phyloP scores from a whole-genome alignment of 1,284 basidiomycete genomes.

The Rhizopogon parksii region DNA sequence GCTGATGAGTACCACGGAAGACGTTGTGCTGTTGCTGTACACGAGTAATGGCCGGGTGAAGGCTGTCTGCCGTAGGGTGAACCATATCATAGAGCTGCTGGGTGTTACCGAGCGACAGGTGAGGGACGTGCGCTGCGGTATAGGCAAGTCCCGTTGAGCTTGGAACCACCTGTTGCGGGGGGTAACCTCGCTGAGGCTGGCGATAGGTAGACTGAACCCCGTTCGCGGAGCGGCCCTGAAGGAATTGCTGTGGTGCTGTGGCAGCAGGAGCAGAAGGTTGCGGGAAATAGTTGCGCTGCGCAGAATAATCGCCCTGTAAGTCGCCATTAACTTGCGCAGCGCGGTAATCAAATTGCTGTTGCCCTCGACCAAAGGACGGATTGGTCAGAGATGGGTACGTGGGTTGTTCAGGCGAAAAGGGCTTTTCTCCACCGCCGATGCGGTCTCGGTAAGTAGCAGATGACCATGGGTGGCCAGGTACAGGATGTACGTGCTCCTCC shows the following conservation, averaged over 20 bases:
- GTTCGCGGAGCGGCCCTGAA: slow-evolving; percentile 43
- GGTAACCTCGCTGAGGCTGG: slow-evolving; percentile 50
- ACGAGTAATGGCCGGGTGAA: slow-evolving; percentile 59
- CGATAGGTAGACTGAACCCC: slow-evolving; percentile 45
- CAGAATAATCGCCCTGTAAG: slow-evolving; percentile 46
- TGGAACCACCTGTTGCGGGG: slow-evolving; percentile 47
- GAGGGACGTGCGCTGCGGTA: slow-evolving; percentile 41
- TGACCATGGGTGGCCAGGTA: slow-evolving; percentile 38
- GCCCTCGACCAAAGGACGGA: slow-evolving; percentile 34
- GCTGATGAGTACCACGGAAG: slow-evolving; percentile 66
- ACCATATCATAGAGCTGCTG: slow-evolving; percentile 78
- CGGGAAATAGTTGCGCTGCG: slow-evolving; percentile 49
- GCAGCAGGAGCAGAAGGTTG: slow-evolving; percentile 21
- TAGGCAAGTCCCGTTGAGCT: slow-evolving; percentile 52
- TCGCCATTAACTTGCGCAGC: slow-evolving; percentile 41
- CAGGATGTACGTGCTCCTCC: slow-evolving; percentile 34
- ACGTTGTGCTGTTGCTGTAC: slow-evolving; percentile 69
- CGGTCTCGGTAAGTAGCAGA: slow-evolving; percentile 43
- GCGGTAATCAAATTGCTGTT: slow-evolving; percentile 46
- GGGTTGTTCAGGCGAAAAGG: slow-evolving; percentile 44
- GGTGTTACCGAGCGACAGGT: slow-evolving; percentile 59
- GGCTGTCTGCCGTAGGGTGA: slow-evolving; percentile 52
- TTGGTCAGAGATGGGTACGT: slow-evolving; percentile 63
- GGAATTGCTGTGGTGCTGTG: slow-evolving; percentile 37
- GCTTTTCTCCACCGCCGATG: slow-evolving; percentile 29